Conservation (phyloP, 352 stramenopile species). For the Phytophthora syringae region DNA sequence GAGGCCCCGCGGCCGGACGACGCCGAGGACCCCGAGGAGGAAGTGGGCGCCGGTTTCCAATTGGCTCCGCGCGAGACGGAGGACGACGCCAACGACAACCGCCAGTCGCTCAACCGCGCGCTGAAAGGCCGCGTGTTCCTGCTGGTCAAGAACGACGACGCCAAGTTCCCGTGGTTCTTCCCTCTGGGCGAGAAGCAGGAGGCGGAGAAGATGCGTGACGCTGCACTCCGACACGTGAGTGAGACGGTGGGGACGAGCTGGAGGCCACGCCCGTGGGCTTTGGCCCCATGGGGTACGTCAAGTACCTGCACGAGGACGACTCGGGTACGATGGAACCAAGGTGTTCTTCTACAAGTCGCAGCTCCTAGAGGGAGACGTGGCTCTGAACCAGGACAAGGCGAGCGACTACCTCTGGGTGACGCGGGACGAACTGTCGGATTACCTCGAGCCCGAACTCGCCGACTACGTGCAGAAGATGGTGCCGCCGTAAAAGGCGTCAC, state of each 20-base stretch:
- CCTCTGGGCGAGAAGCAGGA: constrained; percentile 64
- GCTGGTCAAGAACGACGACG: constrained; percentile 67
- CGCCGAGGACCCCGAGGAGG: constrained; percentile 66
- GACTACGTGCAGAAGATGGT: constrained; percentile 85
- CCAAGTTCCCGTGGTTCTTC: constrained; percentile 85
- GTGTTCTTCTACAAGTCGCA: constrained; percentile 91
- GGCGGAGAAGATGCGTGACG: constrained; percentile 83
- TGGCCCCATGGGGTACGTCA: constrained; percentile 78
- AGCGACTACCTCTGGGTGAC: constrained; percentile 87
- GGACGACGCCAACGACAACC: constrained; percentile 79
- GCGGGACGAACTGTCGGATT: constrained; percentile 74
- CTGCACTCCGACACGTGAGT: constrained; percentile 65
- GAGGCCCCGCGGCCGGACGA: constrained; percentile 72
- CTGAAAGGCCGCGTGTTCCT: constrained; percentile 84
- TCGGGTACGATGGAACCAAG: constrained; percentile 79
- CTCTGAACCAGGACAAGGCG: constrained; percentile 63
- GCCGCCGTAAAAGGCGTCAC: constrained; percentile 42
- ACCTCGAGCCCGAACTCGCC: constrained; percentile 70
- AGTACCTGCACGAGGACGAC: constrained; percentile 67
- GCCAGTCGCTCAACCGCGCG: constrained; percentile 86
- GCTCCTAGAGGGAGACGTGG: constrained; percentile 61
- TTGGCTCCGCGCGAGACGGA: constrained; percentile 81
- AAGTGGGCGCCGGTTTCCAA: constrained; percentile 78
- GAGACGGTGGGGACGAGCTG: constrained; percentile 54
- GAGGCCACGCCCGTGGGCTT: constrained; percentile 70